Evolutionary conservation across 176 grass and related monocot genomes (phyloP).

Genomic region (Canna indica): DNA sequence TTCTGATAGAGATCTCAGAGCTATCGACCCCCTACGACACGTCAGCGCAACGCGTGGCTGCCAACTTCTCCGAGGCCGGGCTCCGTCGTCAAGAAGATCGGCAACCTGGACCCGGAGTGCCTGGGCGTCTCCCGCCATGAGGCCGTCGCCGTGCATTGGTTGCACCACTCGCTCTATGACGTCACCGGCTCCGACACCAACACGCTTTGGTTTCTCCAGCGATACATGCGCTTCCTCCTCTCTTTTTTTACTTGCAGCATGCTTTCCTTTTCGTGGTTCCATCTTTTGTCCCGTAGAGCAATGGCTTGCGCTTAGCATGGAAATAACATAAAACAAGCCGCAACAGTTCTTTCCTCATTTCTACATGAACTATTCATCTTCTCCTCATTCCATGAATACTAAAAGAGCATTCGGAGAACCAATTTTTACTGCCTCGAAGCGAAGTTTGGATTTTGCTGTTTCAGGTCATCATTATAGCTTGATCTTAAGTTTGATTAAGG

Average conservation of each 20-base stretch:
- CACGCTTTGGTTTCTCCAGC: conserved; percentile 84
- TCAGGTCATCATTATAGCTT: too few relatives aligned
- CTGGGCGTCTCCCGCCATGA: conserved; percentile 63
- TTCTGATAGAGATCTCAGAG: conserved; percentile 35
- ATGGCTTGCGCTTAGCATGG: neutral
- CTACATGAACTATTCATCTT: too few relatives aligned
- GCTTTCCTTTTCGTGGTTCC: neutral
- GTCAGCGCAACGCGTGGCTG: conserved; percentile 50
- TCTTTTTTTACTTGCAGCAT: neutral
- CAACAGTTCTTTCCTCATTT: too few relatives aligned
- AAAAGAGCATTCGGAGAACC: too few relatives aligned
- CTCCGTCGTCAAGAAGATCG: conserved; percentile 68
- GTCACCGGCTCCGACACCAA: too few relatives aligned
- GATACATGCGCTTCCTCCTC: conserved; percentile 26
- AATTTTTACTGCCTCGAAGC: too few relatives aligned
- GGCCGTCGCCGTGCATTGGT: conserved; percentile 91
- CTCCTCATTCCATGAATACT: too few relatives aligned
- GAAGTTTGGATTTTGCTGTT: too few relatives aligned
- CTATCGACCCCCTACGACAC: conserved; percentile 30
- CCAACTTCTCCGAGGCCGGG: conserved; percentile 97
- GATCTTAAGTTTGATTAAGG: too few relatives aligned
- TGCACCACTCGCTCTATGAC: too few relatives aligned
- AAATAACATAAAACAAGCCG: neutral
- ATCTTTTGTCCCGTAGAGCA: neutral
- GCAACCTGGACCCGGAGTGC: conserved; percentile 70